Base-by-base conservation (phyloP, 495 filamentous ascomycete species). In the Cladorrhinum samala region DNA sequence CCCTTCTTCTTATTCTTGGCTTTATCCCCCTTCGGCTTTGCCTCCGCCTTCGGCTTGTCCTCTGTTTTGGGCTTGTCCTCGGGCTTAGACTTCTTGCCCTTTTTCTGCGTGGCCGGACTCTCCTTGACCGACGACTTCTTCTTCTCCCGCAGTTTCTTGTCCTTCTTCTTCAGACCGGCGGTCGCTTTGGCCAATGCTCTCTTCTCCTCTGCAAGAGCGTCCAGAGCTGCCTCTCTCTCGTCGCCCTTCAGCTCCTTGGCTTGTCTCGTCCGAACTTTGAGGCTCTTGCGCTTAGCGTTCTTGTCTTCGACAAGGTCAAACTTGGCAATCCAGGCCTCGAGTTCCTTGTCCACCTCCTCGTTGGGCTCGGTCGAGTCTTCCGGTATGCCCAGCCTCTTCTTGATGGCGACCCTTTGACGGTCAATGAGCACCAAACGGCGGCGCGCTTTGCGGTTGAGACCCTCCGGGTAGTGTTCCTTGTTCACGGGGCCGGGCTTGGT, bases 381-480 rank as follows among this genome's bases (percentile, higher is more conserved):
- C 9, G 49, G n/a, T 1, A 65, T 37, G 13, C 61, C 61, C 2
- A 60, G 21, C n/a, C 46, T 23, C 44, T 63, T 56, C 43, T 50
- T 52, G 57, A 66, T 54, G 9, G 14, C 23, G 49, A 54, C 50
- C 38, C 57, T 57, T 24, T 62, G 57, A 19, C 19, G 25, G 20
- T 61, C 64, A 20, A 70, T 66, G 21, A 66, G 40, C n/a, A 18
- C 33, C 46, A 61, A 33, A 4, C 61, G 62, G 14, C 68, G 58
- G 9, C 66, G 63, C 7, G 45, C 58, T 21, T 18, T 9, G 9
- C 65, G 54, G 52, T 63, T 67, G 19, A 57, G 52, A 0, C 48
- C 60, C 11, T 33, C 27, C 6, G 27, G 27, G 27, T 33, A 11
- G 6, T 5, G 6, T 33, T 33, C 27, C 11, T 33, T 33, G 11